Percentiles rank a stretch among this genome's conserved stretches.
phyloP scores from a whole-genome alignment of 106 monocot species.

The Iris macrosiphon region DNA sequence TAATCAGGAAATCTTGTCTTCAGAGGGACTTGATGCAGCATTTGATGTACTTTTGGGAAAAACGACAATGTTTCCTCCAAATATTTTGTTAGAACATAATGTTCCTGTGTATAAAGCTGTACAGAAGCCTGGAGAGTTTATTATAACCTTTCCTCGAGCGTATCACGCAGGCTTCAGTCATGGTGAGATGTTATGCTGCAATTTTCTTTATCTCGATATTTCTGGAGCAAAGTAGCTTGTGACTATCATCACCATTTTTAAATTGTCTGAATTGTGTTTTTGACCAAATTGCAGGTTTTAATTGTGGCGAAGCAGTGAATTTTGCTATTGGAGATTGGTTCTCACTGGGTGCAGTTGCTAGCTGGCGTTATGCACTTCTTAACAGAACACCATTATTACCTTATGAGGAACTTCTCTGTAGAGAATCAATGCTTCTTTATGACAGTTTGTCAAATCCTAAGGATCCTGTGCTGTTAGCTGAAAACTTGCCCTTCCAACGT shows the following conservation, averaged over 20 bases:
- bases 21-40: conserved; percentile 56
- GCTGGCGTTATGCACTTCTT: conserved; percentile 61
- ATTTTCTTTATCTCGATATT: not conserved
- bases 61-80: conserved; percentile 88
- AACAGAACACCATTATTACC: conserved; percentile 62
- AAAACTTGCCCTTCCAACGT: conserved; percentile 21
- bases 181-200: conserved; percentile 23
- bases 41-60: conserved; percentile 75
- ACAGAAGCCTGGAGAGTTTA: conserved; percentile 82
- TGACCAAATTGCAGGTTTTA: conserved; percentile 51
- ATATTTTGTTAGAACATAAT: conserved; percentile 56
- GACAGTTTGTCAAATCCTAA: conserved; percentile 3
- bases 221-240: too few species aligned
- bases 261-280: not conserved
- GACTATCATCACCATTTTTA: too few species aligned
- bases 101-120: conserved; percentile 86
- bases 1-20: conserved; percentile 43
- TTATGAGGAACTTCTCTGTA: conserved; percentile 78
- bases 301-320: conserved; percentile 92
- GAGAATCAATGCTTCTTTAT: conserved; percentile 48
- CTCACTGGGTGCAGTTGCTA: conserved; percentile 58
- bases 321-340: conserved; percentile 95
- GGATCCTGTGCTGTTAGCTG: not conserved
- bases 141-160: conserved; percentile 79
- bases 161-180: conserved; percentile 95